phyloP scores from a whole-genome alignment of 1,284 basidiomycete species.

The Ganoderma resinaceum region DNA sequence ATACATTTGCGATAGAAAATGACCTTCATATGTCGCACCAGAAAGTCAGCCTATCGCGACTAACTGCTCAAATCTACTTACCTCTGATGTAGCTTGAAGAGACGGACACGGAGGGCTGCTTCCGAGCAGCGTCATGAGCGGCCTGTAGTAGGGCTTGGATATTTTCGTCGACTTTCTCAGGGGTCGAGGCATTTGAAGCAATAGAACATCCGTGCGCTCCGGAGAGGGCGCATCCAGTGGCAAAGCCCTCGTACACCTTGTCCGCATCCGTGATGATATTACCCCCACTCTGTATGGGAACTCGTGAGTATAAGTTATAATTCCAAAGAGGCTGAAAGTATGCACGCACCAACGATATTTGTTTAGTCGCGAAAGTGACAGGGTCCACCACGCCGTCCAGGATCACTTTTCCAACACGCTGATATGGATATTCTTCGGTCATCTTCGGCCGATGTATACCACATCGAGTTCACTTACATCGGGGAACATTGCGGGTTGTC shows the following conservation, averaged over 20 bases:
- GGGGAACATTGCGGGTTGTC: slow-evolving; percentile 18
- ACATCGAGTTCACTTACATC: slow-evolving; percentile 10
- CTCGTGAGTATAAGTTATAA: background rate
- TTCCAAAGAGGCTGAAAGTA: background rate
- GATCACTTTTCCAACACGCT: slow-evolving; percentile 29
- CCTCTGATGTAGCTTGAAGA: slow-evolving; percentile 18
- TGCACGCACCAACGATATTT: slow-evolving; percentile 10
- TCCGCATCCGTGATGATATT: slow-evolving; percentile 5
- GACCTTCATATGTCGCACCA: background rate
- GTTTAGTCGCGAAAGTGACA: slow-evolving; percentile 7
- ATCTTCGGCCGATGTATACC: background rate
- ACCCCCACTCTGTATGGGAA: background rate
- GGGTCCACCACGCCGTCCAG: slow-evolving; percentile 25
- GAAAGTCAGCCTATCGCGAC: background rate
- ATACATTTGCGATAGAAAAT: background rate
- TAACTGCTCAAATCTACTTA: background rate
- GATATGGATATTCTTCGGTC: background rate
- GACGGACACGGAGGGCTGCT: slow-evolving; percentile 13
- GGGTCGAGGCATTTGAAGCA: slow-evolving; percentile 6
- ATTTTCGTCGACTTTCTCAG: slow-evolving; percentile 13
- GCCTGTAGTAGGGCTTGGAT: slow-evolving; percentile 18
- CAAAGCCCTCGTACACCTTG: slow-evolving; percentile 21
- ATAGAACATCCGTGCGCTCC: slow-evolving; percentile 21
- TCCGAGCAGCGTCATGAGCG: slow-evolving; percentile 16
- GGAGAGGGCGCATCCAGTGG: slow-evolving; percentile 28